Conservation (phyloP, 1,139 yeast species). For the Starmera stellimalicola region DNA sequence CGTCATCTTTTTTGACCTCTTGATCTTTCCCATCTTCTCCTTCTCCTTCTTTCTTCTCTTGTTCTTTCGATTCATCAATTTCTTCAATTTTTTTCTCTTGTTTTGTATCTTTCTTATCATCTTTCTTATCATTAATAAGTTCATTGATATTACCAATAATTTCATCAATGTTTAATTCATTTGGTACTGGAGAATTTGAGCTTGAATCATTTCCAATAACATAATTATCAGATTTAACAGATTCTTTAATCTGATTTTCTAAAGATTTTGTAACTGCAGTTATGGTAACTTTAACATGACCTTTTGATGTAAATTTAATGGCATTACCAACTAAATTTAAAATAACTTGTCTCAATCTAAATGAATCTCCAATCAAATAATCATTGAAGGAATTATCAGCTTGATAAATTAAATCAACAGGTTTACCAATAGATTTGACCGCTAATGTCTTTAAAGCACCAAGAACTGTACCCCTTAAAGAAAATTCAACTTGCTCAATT, state of each 20-base stretch:
- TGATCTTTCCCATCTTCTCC: too few relatives aligned
- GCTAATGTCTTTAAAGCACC: slow-evolving; percentile 84
- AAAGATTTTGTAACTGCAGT: slow-evolving; percentile 33
- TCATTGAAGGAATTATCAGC: slow-evolving; percentile 85
- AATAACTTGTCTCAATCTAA: slow-evolving; percentile 76
- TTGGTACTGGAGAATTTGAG: slow-evolving; percentile 7
- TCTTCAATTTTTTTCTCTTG: not conserved
- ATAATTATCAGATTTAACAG: slow-evolving; percentile 9
- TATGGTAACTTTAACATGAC: slow-evolving; percentile 62
- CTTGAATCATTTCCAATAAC: slow-evolving; percentile 16
- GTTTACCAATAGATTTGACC: slow-evolving; percentile 80
- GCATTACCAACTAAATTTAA: slow-evolving; percentile 82
- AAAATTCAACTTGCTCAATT: slow-evolving; percentile 78
- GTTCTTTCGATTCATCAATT: not conserved
- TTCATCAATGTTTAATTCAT: not conserved
- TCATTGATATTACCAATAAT: not conserved
- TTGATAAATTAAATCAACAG: slow-evolving; percentile 68
- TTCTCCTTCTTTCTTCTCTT: not conserved
- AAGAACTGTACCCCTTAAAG: slow-evolving; percentile 76
- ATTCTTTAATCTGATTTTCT: slow-evolving; percentile 12
- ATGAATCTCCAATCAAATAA: slow-evolving; percentile 77
- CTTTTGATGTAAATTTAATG: slow-evolving; percentile 73
- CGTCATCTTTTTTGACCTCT: slow-evolving; percentile 37
- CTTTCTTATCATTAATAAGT: not conserved
- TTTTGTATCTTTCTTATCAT: not conserved